Conservation (phyloP, 192 early-diverging fungal genomes). For the Umbelopsis sp. region DNA sequence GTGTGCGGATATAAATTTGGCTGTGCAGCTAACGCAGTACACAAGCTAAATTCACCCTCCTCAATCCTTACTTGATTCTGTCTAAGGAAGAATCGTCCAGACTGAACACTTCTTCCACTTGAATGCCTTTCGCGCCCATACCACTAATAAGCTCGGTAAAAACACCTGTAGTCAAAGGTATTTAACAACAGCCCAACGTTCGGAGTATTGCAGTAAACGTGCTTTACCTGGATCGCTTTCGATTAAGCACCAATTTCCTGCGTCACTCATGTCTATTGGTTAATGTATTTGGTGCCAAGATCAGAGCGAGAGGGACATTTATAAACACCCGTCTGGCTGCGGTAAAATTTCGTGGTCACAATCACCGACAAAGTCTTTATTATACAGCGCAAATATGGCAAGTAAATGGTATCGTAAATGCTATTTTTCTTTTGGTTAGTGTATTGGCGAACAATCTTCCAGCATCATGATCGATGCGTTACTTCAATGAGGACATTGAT, state of each 20-base stretch:
- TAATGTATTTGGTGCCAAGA: neutral
- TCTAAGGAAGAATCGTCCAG: slow-evolving; percentile 66
- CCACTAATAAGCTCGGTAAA: slow-evolving; percentile 81
- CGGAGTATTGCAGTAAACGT: neutral
- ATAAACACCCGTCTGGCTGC: no score
- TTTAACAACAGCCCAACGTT: neutral
- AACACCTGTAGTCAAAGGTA: slow-evolving; percentile 53
- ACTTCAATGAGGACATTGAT: slow-evolving; percentile 66
- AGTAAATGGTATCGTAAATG: no score
- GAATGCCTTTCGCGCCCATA: slow-evolving; percentile 72
- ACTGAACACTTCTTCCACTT: slow-evolving; percentile 82
- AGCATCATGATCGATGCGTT: neutral
- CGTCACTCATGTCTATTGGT: slow-evolving; percentile 45
- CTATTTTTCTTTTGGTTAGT: no score
- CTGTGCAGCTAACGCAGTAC: no score
- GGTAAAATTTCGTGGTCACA: no score
- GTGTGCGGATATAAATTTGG: no score
- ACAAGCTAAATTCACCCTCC: neutral
- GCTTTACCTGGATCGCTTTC: slow-evolving; percentile 80
- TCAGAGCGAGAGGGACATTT: no score
- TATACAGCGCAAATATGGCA: no score
- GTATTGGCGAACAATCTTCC: neutral
- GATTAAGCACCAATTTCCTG: slow-evolving; percentile 85
- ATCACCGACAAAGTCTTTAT: no score
- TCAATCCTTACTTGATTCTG: slow-evolving; percentile 56